phyloP scores from a whole-genome alignment of 176 grass and related monocot species.

The Cymbopogon citratus region DNA sequence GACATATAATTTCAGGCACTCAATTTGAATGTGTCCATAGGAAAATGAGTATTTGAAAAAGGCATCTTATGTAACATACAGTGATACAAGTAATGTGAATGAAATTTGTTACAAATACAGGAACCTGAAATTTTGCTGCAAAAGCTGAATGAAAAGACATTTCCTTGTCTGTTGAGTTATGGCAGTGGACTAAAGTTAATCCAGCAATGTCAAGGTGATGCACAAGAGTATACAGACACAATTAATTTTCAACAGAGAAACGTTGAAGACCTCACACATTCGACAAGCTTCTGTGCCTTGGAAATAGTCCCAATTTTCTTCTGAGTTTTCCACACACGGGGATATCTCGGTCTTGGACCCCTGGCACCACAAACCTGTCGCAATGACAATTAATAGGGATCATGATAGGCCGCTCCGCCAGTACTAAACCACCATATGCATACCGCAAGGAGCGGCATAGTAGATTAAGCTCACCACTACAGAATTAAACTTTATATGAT shows the following conservation, averaged over 20 bases:
- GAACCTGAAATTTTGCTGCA: neutral
- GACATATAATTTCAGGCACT: neutral
- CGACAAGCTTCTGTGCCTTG: too few relatives aligned
- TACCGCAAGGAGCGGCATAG: neutral
- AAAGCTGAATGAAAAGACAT: neutral
- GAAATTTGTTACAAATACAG: neutral
- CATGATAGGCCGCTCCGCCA: neutral
- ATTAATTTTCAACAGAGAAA: too few relatives aligned
- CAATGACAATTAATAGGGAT: neutral
- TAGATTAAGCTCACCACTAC: constrained; percentile 37
- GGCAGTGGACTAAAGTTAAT: neutral
- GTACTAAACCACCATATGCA: neutral
- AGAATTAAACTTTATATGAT: constrained; percentile 32
- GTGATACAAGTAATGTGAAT: neutral
- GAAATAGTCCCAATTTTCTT: constrained; percentile 54
- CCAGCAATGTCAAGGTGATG: neutral
- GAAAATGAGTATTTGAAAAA: constrained; percentile 3
- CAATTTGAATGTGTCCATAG: neutral
- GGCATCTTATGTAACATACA: neutral
- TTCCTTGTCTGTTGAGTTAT: neutral
- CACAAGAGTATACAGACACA: too few relatives aligned
- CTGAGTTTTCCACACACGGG: constrained; percentile 74
- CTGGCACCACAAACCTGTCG: constrained; percentile 69
- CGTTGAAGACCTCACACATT: too few relatives aligned
- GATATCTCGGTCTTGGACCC: constrained; percentile 80